Evolutionary conservation across 2,329 filamentous ascomycete genomes (phyloP).

Genomic region (Colletotrichum eremochloae): DNA sequence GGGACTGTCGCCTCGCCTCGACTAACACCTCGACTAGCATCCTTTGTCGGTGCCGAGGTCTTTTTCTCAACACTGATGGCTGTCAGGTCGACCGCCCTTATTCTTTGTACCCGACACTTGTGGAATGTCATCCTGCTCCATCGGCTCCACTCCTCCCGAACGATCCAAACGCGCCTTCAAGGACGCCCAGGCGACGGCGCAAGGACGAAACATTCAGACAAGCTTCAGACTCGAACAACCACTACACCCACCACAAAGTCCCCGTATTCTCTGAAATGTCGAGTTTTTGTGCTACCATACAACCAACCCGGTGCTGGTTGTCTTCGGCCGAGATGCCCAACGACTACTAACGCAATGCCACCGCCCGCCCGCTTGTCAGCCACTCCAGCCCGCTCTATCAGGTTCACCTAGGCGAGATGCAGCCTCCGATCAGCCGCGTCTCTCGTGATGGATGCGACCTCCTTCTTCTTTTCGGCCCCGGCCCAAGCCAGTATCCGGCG

Average conservation of each 20-base stretch:
- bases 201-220: background rate
- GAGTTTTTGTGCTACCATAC: constrained; percentile 7
- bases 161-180: constrained; percentile 6
- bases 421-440: constrained; percentile 18
- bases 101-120: constrained; percentile 18
- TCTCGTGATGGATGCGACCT: constrained; percentile 7
- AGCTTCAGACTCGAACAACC: background rate
- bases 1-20: constrained; percentile 34
- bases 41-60: constrained; percentile 14
- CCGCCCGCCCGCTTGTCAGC: constrained; percentile 27
- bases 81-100: constrained; percentile 6
- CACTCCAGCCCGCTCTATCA: constrained; percentile 23
- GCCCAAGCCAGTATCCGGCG: constrained; percentile 21
- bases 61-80: constrained; percentile 9
- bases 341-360: constrained; percentile 6
- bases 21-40: constrained; percentile 26
- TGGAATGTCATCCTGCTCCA: constrained; percentile 23
- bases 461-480: constrained; percentile 10
- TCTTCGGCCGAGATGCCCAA: constrained; percentile 24
- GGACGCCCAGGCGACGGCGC: background rate
- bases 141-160: background rate
- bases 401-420: constrained; percentile 23
- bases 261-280: background rate
- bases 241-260: constrained; percentile 5
- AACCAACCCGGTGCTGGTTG: background rate